Percentiles rank a stretch among this genome's conserved stretches.
phyloP scores from a whole-genome alignment of 768 basidiomycete species.

The Lentinula sp. region DNA sequence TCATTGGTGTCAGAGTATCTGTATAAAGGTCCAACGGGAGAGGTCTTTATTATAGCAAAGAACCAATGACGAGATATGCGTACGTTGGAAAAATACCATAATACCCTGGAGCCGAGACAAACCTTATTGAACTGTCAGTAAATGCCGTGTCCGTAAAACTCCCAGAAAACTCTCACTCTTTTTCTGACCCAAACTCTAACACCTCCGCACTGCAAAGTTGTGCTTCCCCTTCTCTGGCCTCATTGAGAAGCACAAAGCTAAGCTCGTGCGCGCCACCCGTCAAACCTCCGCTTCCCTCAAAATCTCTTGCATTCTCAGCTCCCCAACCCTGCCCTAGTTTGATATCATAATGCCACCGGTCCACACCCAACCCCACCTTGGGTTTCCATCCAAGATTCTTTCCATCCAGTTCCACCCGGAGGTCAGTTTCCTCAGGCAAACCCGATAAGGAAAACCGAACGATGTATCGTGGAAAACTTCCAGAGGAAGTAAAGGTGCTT shows the following conservation, averaged over 20 bases:
- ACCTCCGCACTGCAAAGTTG: constrained; percentile 77
- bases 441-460: constrained; percentile 73
- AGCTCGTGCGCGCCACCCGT: constrained; percentile 50
- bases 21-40: neutral
- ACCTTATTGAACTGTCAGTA: constrained; percentile 32
- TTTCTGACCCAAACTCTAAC: constrained; percentile 60
- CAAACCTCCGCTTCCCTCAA: constrained; percentile 21
- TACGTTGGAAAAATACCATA: constrained; percentile 74
- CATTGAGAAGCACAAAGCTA: constrained; percentile 48
- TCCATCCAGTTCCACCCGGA: constrained; percentile 58
- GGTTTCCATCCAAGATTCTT: constrained; percentile 55
- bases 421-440: constrained; percentile 44
- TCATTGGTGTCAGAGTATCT: constrained; percentile 61
- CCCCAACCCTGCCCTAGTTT: constrained; percentile 30
- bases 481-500: constrained; percentile 57
- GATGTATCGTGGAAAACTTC: constrained; percentile 52
- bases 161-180: constrained; percentile 41
- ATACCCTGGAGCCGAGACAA: constrained; percentile 48
- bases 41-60: too few relatives aligned
- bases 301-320: constrained; percentile 26
- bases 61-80: constrained; percentile 14
- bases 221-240: constrained; percentile 42
- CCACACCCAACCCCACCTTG: constrained; percentile 49
- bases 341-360: constrained; percentile 76
- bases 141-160: neutral